phyloP scores from a whole-genome alignment of 2,329 filamentous ascomycete species.

The Paecilomyces dactylethromorphus region DNA sequence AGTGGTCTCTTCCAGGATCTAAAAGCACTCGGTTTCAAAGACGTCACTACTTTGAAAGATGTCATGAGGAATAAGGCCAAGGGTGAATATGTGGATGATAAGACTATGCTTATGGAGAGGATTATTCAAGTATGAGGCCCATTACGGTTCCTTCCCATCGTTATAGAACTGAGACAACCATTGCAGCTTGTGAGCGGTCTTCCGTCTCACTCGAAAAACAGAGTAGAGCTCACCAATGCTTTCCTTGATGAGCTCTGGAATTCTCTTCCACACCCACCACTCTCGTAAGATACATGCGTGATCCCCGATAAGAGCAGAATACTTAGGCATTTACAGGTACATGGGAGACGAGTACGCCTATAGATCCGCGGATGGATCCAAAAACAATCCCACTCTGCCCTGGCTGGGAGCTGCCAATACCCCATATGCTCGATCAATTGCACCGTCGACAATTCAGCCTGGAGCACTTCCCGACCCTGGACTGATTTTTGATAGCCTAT shows the following conservation, averaged over 20 bases:
- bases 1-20: conserved; percentile 53
- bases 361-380: conserved; percentile 62
- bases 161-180: neutral
- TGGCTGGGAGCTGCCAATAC: conserved; percentile 61
- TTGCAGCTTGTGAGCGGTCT: conserved; percentile 57
- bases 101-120: conserved; percentile 69
- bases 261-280: conserved; percentile 64
- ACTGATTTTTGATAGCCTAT: conserved; percentile 40
- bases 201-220: conserved; percentile 55
- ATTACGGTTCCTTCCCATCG: neutral
- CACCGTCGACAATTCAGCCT: conserved; percentile 52
- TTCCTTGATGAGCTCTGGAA: conserved; percentile 67
- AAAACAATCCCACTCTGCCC: conserved; percentile 64
- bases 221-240: conserved; percentile 57
- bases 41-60: conserved; percentile 57
- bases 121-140: conserved; percentile 49
- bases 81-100: conserved; percentile 63
- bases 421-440: conserved; percentile 59
- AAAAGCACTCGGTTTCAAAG: conserved; percentile 48
- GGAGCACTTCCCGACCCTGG: conserved; percentile 62
- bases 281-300: conserved; percentile 44
- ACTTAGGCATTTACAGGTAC: conserved; percentile 24
- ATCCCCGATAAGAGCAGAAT: neutral
- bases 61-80: conserved; percentile 58
- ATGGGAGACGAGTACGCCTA: conserved; percentile 55